These are phyloP conservation scores for Nigrospora oryzae DNA, from an alignment of 2,329 filamentous ascomycete genomes.

Conservation along the genomic window DNA sequence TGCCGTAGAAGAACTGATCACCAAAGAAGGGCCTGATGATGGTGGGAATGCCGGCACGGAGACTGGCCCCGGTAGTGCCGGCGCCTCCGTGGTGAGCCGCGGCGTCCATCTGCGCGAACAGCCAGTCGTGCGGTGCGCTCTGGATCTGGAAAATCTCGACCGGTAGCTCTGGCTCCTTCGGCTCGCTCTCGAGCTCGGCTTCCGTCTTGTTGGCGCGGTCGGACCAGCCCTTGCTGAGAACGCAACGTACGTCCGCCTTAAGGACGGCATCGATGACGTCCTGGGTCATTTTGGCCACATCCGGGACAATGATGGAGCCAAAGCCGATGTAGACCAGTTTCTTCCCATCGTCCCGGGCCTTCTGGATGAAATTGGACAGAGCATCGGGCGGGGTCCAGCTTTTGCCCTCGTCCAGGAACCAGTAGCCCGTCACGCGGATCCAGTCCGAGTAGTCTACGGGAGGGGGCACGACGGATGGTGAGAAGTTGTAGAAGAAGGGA, in stretches of 20 bases:
- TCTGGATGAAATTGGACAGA: constrained; percentile 72
- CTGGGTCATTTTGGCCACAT: constrained; percentile 79
- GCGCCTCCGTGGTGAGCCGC: constrained; percentile 91
- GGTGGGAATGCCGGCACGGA: constrained; percentile 85
- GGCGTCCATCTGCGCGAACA: constrained; percentile 89
- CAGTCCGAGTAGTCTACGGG: constrained; percentile 95
- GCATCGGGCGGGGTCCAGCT: constrained; percentile 68
- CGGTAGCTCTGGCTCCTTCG: constrained; percentile 62
- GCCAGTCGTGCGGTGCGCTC: constrained; percentile 90
- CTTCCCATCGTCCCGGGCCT: constrained; percentile 72
- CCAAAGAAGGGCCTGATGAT: constrained; percentile 97
- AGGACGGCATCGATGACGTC: constrained; percentile 89
- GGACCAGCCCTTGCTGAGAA: constrained; percentile 95
- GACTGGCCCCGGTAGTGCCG: constrained; percentile 87
- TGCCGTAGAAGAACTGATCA: constrained; percentile 94
- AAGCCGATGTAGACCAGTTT: constrained; percentile 97
- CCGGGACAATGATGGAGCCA: constrained; percentile 87
- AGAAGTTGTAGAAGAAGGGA: constrained; percentile 98
- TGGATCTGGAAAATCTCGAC: constrained; percentile 81
- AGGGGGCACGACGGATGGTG: constrained; percentile 84
- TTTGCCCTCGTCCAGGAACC: constrained; percentile 78
- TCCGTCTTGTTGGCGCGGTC: constrained; percentile 49
- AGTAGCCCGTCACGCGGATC: constrained; percentile 96
- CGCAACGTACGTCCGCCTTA: constrained; percentile 88
- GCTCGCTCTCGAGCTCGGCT: constrained; percentile 47